phyloP scores from a whole-genome alignment of 495 filamentous ascomycete species.

The Aspergillus sparsus region DNA sequence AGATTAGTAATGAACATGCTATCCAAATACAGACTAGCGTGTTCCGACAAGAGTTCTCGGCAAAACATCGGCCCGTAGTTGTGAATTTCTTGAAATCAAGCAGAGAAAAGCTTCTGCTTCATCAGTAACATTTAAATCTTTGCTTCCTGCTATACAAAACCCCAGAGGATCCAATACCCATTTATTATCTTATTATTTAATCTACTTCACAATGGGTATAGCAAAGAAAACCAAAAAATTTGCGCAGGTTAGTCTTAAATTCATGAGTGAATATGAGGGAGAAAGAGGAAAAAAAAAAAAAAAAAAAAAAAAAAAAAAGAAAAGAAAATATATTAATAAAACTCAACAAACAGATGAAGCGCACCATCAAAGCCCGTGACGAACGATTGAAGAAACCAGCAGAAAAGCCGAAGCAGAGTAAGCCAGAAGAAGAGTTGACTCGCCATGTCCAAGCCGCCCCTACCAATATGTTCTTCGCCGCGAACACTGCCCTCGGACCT shows the following conservation, averaged over 20 bases:
- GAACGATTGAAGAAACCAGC: constrained; percentile 54
- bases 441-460: constrained; percentile 67
- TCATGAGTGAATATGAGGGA: too few species aligned
- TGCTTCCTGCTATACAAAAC: too few species aligned
- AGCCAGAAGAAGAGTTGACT: constrained; percentile 41
- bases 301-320: not conserved
- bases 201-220: constrained; percentile 53
- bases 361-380: constrained; percentile 62
- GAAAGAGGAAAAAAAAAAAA: not conserved
- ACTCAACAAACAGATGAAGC: constrained; percentile 52
- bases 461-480: constrained; percentile 89
- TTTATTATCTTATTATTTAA: not conserved
- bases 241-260: constrained; percentile 36
- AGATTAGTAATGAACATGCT: too few species aligned
- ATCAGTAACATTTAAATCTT: too few species aligned
- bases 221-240: constrained; percentile 68
- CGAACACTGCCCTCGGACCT: constrained; percentile 86
- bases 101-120: not conserved
- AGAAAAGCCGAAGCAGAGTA: constrained; percentile 45
- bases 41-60: not conserved
- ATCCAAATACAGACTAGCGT: too few species aligned
- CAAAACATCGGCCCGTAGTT: constrained; percentile 2
- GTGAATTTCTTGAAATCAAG: not conserved
- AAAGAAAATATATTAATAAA: not conserved
- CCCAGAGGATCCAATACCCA: too few species aligned